Evolutionary conservation across 1,284 basidiomycete species (phyloP).

Genomic region (Mycena sp.): DNA sequence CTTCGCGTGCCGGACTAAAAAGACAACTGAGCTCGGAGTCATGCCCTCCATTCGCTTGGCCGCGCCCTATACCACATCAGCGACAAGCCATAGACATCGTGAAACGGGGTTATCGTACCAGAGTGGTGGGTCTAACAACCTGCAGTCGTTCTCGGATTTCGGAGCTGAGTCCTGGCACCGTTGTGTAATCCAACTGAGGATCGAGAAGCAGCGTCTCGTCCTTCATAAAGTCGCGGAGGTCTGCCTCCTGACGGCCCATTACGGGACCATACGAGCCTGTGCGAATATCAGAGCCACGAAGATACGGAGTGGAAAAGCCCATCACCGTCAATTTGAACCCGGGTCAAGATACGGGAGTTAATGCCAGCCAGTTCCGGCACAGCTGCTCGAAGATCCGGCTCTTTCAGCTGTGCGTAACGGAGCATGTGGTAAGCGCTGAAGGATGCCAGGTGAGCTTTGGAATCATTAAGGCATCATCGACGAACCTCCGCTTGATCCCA

Average conservation of each 20-base stretch:
- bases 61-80: constrained; percentile 63
- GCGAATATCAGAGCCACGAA: not conserved
- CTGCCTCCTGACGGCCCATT: constrained; percentile 75
- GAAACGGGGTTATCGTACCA: constrained; percentile 58
- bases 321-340: constrained; percentile 79
- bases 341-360: constrained; percentile 61
- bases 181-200: constrained; percentile 73
- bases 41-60: constrained; percentile 90
- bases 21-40: constrained; percentile 77
- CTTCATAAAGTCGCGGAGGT: constrained; percentile 78
- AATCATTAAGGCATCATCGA: not conserved
- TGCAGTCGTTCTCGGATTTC: constrained; percentile 79
- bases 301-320: not conserved
- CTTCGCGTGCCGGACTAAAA: constrained; percentile 57
- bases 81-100: not conserved
- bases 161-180: constrained; percentile 75
- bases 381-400: constrained; percentile 53
- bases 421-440: constrained; percentile 80
- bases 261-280: constrained; percentile 70
- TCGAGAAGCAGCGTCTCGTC: constrained; percentile 82
- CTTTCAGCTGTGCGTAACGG: constrained; percentile 66
- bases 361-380: constrained; percentile 67
- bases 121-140: constrained; percentile 69
- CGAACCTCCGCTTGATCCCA: constrained; percentile 68
- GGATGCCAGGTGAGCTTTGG: not conserved